Evolutionary conservation across 2,329 filamentous ascomycete species (phyloP).

Genomic region (Epichloe baconii): DNA sequence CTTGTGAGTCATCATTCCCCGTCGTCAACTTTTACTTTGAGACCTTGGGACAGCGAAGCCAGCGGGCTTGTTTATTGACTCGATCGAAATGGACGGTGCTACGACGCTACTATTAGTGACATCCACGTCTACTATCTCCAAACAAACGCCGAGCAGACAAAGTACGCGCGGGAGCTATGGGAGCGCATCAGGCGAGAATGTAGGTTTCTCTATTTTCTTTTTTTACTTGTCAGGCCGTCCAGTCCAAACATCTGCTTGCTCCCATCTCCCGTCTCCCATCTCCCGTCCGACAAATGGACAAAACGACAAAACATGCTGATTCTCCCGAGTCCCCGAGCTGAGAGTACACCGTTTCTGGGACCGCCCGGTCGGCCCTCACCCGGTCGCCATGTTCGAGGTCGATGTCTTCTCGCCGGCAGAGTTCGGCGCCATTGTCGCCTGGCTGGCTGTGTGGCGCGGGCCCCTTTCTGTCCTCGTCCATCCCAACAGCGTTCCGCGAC

Average conservation of each 20-base stretch:
- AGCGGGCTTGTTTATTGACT: not conserved
- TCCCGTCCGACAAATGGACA: no score
- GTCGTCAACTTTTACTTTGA: no score
- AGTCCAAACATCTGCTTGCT: no score
- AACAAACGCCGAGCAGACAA: slow-evolving; percentile 44
- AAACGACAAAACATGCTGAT: not conserved
- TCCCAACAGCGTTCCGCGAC: slow-evolving; percentile 55
- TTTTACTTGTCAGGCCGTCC: not conserved
- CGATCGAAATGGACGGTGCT: not conserved
- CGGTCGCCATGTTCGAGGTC: slow-evolving; percentile 83
- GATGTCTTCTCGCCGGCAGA: slow-evolving; percentile 76
- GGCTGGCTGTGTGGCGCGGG: slow-evolving; percentile 71
- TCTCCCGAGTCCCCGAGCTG: slow-evolving; percentile 59
- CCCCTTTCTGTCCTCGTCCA: slow-evolving; percentile 70
- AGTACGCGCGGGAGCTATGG: slow-evolving; percentile 61
- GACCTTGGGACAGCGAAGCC: no score
- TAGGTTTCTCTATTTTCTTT: slow-evolving; percentile 22
- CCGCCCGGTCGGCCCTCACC: slow-evolving; percentile 66
- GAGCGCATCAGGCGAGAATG: slow-evolving; percentile 71
- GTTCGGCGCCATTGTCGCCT: slow-evolving; percentile 79
- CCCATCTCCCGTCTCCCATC: no score
- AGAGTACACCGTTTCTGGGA: slow-evolving; percentile 72
- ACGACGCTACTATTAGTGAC: slow-evolving; percentile 35
- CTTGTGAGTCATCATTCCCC: slow-evolving; percentile 40
- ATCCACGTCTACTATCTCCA: slow-evolving; percentile 76